Evolutionary conservation across 352 stramenopile species (phyloP).

Genomic region (Phytopythium litorale): DNA sequence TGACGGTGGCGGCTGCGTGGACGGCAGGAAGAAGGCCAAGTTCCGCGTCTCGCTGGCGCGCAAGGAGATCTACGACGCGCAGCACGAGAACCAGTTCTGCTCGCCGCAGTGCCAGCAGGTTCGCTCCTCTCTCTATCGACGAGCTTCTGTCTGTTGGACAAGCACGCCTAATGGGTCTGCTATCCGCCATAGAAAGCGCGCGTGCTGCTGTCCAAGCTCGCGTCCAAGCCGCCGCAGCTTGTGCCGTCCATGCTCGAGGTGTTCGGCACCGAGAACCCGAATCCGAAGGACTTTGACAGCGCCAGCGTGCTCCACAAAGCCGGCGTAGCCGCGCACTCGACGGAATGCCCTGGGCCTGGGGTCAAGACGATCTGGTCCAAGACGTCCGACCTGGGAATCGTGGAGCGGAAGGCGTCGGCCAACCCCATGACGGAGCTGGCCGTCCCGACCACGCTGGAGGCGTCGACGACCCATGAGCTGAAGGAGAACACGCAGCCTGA

Average conservation of each 20-base stretch:
- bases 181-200: constrained; percentile 52
- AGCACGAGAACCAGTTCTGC: constrained; percentile 81
- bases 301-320: constrained; percentile 14
- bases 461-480: constrained; percentile 15
- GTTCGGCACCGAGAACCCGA: constrained; percentile 75
- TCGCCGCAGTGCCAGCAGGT: constrained; percentile 68
- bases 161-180: too few species aligned
- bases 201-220: constrained; percentile 53
- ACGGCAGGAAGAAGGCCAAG: constrained; percentile 49
- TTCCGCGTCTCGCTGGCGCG: constrained; percentile 69
- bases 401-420: constrained; percentile 42
- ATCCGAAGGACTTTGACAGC: constrained; percentile 60
- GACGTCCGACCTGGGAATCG: constrained; percentile 58
- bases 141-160: too few species aligned
- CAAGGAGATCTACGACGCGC: constrained; percentile 78
- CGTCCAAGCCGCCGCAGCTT: constrained; percentile 77
- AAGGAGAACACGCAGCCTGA: constrained; percentile 40
- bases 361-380: constrained; percentile 73
- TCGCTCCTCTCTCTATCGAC: not conserved
- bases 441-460: constrained; percentile 14
- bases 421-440: constrained; percentile 25
- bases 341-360: constrained; percentile 22
- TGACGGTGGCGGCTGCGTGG: not conserved
- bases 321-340: constrained; percentile 2
- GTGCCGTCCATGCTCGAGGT: constrained; percentile 72